Evolutionary conservation across 345 rosid genomes (phyloP), one percentile per base, ranked within the genome.

Genomic region (Camelina neglecta): DNA sequence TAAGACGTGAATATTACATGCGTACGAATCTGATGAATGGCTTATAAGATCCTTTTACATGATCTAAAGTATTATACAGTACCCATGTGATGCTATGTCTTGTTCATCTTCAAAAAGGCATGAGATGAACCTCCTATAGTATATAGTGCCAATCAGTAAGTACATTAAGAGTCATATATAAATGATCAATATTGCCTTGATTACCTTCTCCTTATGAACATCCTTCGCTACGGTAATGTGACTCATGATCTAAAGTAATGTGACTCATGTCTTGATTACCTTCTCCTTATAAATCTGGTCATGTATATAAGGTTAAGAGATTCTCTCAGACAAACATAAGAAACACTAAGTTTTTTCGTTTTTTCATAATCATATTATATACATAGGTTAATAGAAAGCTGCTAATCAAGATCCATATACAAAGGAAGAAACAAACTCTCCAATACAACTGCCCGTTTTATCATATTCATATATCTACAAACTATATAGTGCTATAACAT

Each of bases 381-480:
- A 73, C 77, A 63, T 18, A 73, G 41, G 56, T 45, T 33, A n/a
- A 64, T 33, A 65, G 5, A 74, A 45, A 74, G 8, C 56, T 64
- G 9, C 45, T 53, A 54, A 44, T 56, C 57, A 33, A 60, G 41
- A 49, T 60, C 13, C 45, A 21, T 55, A 64, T 55, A 64, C 57
- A 45, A 56, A 65, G 11, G 26, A 39, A 58, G 65, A 74, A 10
- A 63, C 70, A 65, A 33, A 65, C 49, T 65, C 57, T 74, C 21
- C 33, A 35, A 65, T 20, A 56, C 20, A 74, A 7, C 36, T 44
- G 58, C 1, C 58, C n/a, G 11, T 12, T 49, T 38, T 13, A 49
- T 20, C 20, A 58, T 66, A 65, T 47, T 29, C 3, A 65, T 45
- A 57, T 35, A 26, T 31, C 59, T 58, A 45, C 31, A 33, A 11